These are phyloP conservation scores for Russula sp. DNA, from an alignment of 768 basidiomycete genomes.

Conservation along the genomic window DNA sequence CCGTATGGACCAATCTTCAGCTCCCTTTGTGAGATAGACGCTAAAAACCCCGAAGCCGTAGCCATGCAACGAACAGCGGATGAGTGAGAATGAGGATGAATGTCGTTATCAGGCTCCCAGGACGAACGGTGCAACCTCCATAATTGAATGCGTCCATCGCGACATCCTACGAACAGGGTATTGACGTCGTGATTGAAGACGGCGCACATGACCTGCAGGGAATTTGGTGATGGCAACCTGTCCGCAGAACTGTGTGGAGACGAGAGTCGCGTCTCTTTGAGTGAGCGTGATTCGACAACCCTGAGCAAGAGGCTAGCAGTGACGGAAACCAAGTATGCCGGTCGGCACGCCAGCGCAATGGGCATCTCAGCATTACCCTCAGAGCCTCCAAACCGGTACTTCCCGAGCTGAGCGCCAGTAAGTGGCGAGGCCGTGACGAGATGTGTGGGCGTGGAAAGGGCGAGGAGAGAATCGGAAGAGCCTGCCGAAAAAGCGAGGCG, in stretches of 20 bases:
- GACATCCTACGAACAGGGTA: constrained; percentile 8
- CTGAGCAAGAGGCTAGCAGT: constrained; percentile 16
- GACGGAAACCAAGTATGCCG: constrained; percentile 1
- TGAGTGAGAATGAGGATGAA: constrained; percentile 3
- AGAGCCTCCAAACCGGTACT: neutral
- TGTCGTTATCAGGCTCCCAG: constrained; percentile 11
- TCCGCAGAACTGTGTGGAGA: neutral
- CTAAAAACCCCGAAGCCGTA: constrained; percentile 1
- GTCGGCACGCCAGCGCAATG: constrained; percentile 13
- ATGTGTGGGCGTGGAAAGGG: constrained; percentile 9
- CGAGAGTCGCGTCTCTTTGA: constrained; percentile 12
- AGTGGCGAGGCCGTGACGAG: constrained; percentile 4
- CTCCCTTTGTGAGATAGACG: constrained; percentile 10
- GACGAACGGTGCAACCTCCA: constrained; percentile 4
- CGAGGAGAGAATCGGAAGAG: constrained; percentile 2
- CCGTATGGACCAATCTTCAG: constrained; percentile 15
- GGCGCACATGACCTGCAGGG: constrained; percentile 3
- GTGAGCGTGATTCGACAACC: neutral
- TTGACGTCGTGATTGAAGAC: constrained; percentile 5
- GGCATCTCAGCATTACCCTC: neutral
- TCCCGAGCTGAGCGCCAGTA: constrained; percentile 12
- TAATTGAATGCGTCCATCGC: constrained; percentile 11
- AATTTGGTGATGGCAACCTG: neutral
- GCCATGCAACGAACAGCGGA: constrained; percentile 11
- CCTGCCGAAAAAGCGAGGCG: constrained; percentile 9